Conservation (phyloP, 129 eudicot genomes). For the Dittrichia graveolens region DNA sequence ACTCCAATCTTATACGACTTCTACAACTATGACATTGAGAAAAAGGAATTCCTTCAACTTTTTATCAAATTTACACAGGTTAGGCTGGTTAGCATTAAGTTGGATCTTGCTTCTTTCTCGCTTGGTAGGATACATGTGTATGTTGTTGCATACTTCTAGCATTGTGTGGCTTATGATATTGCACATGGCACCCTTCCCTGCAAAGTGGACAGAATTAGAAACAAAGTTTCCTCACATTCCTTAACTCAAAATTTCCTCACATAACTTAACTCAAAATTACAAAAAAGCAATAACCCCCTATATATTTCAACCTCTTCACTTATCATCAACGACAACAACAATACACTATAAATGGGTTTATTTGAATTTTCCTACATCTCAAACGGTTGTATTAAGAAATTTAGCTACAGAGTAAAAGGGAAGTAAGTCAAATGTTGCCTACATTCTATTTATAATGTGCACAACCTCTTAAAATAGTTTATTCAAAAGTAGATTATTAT, state of each 20-base stretch:
- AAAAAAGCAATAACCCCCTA: too few relatives aligned
- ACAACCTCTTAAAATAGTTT: too few relatives aligned
- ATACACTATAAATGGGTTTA: neutral
- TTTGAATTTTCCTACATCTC: neutral
- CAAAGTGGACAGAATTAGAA: too few relatives aligned
- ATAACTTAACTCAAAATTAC: too few relatives aligned
- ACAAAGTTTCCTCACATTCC: too few relatives aligned
- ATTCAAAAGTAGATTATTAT: too few relatives aligned
- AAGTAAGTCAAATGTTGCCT: neutral
- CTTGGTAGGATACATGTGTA: neutral
- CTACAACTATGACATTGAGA: slow-evolving; percentile 87
- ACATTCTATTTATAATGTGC: too few relatives aligned
- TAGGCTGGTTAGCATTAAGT: neutral
- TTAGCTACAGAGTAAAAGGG: neutral
- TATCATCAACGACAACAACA: neutral
- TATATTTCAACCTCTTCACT: too few relatives aligned
- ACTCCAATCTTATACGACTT: slow-evolving; percentile 82
- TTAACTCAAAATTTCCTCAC: too few relatives aligned
- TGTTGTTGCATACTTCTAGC: neutral
- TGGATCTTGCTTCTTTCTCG: too few relatives aligned
- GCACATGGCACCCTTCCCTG: too few relatives aligned
- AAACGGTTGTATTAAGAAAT: neutral
- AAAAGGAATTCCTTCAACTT: slow-evolving; percentile 64
- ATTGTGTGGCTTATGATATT: too few relatives aligned
- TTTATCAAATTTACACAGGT: slow-evolving; percentile 84